Evolutionary conservation across 176 grass and related monocot species (phyloP), one percentile per base, ranked within the genome.

Genomic region (Tillandsia leiboldiana): DNA sequence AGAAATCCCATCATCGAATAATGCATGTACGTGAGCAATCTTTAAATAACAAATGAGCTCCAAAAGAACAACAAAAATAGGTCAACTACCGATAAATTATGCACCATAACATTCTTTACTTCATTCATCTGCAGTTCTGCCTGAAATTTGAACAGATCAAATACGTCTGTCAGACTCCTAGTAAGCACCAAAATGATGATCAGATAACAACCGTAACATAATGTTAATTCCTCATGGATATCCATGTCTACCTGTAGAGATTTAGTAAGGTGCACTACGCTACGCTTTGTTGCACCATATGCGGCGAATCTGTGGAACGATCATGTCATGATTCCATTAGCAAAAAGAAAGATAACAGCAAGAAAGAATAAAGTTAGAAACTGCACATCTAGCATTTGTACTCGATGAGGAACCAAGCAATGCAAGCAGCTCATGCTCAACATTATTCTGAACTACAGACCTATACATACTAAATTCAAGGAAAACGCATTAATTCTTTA

Each of bases 51-150:
- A 23, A 66, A 54, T 20, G 20, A 68, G 10, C 7, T 18, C 10
- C 12, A 15, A 57, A 52, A 48, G 29, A 47, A 69, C 20, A 48
- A 10, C 24, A 67, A 57, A 42, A 28, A 80, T 53, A 69, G 54
- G 51, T 48, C 28, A 4, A 51, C 12, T 87, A 97, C 93, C 74
- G 93, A 97, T 83, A 97, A 72, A 51, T 92, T 97, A 75, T 97
- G 93, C 79, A 97, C 89, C 93, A 97, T 83, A 61, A 97, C 93
- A 81, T 92, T 97, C 51, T 97, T 97, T 78, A 92, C 77, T 88
- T 97, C 84, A 74, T 92, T 89, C 93, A 97, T 97, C 82, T 97
- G 93, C 81, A 97, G 81, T 70, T 97, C 93, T 22, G 89, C 93
- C 93, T 97, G 88, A 23, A 87, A 83, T 80, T 69, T 66, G 24